Base-by-base conservation (phyloP, 2,329 filamentous ascomycete species). In the Exophiala alcalophila region DNA sequence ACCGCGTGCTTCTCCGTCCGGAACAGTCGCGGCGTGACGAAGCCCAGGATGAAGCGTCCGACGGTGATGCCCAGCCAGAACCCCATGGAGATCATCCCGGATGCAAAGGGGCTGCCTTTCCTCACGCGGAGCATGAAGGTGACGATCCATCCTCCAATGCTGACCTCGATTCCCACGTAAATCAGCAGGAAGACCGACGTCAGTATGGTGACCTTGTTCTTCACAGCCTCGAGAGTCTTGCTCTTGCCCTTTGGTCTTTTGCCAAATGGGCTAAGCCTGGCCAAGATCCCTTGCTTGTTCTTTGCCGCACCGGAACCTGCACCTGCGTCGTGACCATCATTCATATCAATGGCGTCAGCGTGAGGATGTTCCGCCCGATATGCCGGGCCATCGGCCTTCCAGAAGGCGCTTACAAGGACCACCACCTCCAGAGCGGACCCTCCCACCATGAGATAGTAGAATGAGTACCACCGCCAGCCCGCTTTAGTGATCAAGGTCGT, bases 141-240 rank as follows among this genome's bases (percentile, higher is more conserved):
- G 36, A 86, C 81, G 50, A 94, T 83, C 86, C 86, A 92, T 11
- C 86, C 86, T 14, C 83, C 83, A 2, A 89, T 68, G 1, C 78
- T 80, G 8, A 70, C 68, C 46, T 94, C 88, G 4, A 78, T 74
- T 3, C 88, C 88, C 1, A 91, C 82, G 57, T 94, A 94, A 6
- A 80, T 78, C 4, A 94, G 73, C 10, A 94, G 67, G 60, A 94
- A 94, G 2, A 84, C 47, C 2, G 86, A 74, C 34, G 80, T 71
- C 5, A 88, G 68, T 83, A 85, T 88, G 2, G 83, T 84, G 4
- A 86, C 71, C 41, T 52, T 59, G 39, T 59, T 58, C 34, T 53
- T 58, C 25, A 64, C 33, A 8, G 61, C 61, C 31, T 59, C 54
- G 3, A 51, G 41, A 9, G 56, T 60, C 28, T 51, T 53, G 34